Evolutionary conservation across 345 rosid genomes (phyloP).

Genomic region (Theobroma cacao): DNA sequence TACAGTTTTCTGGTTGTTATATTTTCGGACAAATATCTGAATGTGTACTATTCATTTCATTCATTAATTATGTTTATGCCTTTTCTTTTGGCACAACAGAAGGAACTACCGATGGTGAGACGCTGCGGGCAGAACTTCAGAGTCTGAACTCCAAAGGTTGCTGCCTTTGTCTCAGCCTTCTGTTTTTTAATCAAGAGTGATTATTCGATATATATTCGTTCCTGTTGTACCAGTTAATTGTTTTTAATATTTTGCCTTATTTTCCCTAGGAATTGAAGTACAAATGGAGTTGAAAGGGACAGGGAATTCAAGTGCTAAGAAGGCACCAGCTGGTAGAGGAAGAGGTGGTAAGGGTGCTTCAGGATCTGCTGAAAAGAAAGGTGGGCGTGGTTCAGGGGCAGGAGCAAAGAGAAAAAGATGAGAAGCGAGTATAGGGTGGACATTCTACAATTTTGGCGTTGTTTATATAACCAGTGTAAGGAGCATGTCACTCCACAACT

Average conservation of each 20-base stretch:
- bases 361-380: conserved; percentile 28
- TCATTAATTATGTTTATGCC: background rate
- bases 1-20: background rate
- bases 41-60: background rate
- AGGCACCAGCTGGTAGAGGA: conserved; percentile 55
- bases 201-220: background rate
- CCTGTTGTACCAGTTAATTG: background rate
- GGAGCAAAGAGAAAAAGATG: conserved; percentile 75
- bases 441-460: conserved; percentile 7
- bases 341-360: conserved; percentile 31
- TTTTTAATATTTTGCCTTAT: background rate
- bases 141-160: conserved; percentile 72
- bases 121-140: conserved; percentile 68
- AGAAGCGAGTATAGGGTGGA: background rate
- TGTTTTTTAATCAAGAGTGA: background rate
- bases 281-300: conserved; percentile 68
- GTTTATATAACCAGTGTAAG: conserved; percentile 1
- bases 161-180: conserved; percentile 2
- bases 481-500: background rate
- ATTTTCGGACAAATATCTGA: background rate
- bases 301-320: conserved; percentile 48
- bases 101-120: conserved; percentile 49
- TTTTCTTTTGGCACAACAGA: conserved; percentile 23
- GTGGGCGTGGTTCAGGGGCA: conserved; percentile 39
- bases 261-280: conserved; percentile 63